Evolutionary conservation across 495 filamentous ascomycete species (phyloP).

Genomic region (Cenococcum geophilum): DNA sequence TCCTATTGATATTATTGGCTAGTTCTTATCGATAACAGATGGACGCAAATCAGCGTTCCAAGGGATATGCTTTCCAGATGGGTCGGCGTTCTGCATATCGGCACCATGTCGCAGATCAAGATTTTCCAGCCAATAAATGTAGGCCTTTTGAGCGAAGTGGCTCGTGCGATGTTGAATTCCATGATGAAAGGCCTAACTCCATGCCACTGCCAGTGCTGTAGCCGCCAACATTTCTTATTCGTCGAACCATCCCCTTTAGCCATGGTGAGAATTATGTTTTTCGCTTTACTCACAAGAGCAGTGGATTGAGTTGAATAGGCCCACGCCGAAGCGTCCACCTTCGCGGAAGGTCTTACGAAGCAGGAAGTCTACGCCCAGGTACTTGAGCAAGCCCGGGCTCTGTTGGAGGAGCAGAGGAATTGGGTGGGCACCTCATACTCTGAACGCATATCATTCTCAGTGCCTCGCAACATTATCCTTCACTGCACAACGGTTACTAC

Average conservation of each 20-base stretch:
- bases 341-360: constrained; percentile 60
- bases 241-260: not conserved
- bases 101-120: no score
- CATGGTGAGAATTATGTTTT: not conserved
- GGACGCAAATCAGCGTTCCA: no score
- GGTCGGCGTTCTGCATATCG: no score
- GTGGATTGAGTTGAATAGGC: constrained; percentile 48
- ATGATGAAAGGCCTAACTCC: no score
- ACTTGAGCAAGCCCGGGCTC: constrained; percentile 59
- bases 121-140: no score
- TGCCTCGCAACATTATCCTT: not conserved
- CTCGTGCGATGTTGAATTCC: no score
- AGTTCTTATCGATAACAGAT: no score
- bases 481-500: not conserved
- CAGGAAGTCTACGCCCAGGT: constrained; percentile 71
- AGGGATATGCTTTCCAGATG: no score
- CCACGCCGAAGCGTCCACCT: constrained; percentile 80
- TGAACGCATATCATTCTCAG: not conserved
- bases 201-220: no score
- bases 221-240: not conserved
- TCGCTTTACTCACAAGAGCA: not conserved
- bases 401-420: constrained; percentile 75
- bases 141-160: no score
- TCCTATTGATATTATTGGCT: no score
- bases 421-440: constrained; percentile 56